phyloP scores from a whole-genome alignment of 202 grass and related monocot species.

The Brachypodium distachyon region DNA sequence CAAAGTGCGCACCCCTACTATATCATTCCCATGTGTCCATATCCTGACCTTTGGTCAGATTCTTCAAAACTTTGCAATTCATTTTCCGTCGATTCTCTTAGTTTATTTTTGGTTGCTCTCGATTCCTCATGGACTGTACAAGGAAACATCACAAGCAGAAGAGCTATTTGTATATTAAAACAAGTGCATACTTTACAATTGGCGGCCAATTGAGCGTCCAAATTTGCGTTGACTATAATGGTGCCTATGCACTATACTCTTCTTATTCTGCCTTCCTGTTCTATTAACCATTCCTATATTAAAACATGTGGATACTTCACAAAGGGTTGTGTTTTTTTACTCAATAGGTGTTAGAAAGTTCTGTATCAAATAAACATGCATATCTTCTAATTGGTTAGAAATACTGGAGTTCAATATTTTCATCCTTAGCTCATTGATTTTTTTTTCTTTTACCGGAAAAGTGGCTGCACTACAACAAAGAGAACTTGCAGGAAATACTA shows the following conservation, averaged over 20 bases:
- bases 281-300: neutral
- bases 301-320: too few relatives aligned
- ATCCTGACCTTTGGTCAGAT: neutral
- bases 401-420: neutral
- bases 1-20: neutral
- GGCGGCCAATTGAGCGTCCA: neutral
- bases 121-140: neutral
- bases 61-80: neutral
- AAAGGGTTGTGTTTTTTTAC: neutral
- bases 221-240: neutral
- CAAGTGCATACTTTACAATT: neutral
- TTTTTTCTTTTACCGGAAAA: slow-evolving; percentile 19
- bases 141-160: neutral
- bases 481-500: neutral
- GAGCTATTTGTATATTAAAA: neutral
- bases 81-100: neutral
- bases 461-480: slow-evolving; percentile 11
- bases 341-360: neutral
- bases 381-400: neutral
- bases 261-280: neutral
- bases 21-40: neutral
- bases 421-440: neutral
- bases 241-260: neutral
- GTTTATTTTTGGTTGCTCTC: neutral
- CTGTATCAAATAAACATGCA: neutral